Percentiles rank a stretch among this genome's conserved stretches.
These are phyloP conservation scores for Xylaria acuta DNA, from an alignment of 495 filamentous ascomycete genomes.

Conservation along the genomic window DNA sequence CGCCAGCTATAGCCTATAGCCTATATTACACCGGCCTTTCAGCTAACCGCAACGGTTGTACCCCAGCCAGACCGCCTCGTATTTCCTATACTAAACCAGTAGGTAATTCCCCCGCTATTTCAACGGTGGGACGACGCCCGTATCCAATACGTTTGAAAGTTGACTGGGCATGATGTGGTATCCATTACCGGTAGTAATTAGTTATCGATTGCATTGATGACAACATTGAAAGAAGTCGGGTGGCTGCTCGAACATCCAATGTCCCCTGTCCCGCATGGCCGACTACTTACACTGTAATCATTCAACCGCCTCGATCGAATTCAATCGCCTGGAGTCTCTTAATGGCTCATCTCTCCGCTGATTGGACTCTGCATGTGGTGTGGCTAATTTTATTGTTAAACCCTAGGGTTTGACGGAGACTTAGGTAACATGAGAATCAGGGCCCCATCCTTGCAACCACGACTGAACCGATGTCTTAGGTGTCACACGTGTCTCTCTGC, in stretches of 20 bases:
- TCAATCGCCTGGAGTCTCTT: neutral
- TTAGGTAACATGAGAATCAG: slow-evolving; percentile 22
- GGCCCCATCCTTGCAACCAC: slow-evolving; percentile 7
- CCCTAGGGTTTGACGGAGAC: neutral
- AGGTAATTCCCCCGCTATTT: neutral
- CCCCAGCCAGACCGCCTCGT: slow-evolving; percentile 6
- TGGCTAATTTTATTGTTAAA: slow-evolving; percentile 15
- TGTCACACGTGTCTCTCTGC: slow-evolving; percentile 13
- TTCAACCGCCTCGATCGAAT: neutral
- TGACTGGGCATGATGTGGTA: slow-evolving; percentile 1
- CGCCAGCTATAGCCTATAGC: neutral
- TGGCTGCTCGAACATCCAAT: neutral
- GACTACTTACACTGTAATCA: neutral
- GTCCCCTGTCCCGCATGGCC: neutral
- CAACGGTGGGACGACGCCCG: neutral
- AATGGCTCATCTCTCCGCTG: neutral
- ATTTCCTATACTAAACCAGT: neutral
- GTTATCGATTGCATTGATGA: slow-evolving; percentile 4
- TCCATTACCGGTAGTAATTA: neutral
- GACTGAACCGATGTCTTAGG: slow-evolving; percentile 3
- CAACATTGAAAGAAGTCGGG: neutral
- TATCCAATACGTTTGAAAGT: neutral
- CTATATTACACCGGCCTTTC: neutral
- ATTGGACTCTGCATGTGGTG: neutral
- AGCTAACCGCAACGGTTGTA: neutral